phyloP scores from a whole-genome alignment of 164 flowering plant genomes.

The Chloranthus sessilifolius region DNA sequence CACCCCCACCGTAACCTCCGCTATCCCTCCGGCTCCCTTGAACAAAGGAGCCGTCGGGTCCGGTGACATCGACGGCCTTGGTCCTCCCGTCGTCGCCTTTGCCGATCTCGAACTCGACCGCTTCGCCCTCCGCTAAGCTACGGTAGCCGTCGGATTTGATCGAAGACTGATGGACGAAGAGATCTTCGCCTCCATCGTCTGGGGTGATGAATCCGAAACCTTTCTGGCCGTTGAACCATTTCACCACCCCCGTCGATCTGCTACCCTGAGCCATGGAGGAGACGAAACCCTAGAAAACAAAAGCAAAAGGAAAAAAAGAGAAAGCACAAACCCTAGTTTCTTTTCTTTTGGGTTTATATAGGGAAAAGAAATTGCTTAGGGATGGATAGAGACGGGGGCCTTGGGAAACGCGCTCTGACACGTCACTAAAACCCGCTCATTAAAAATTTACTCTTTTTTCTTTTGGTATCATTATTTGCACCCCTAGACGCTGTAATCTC shows the following conservation, averaged over 20 bases:
- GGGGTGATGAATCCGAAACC: slow-evolving; percentile 92
- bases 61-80: slow-evolving; percentile 85
- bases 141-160: slow-evolving; percentile 76
- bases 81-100: slow-evolving; percentile 46
- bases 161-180: slow-evolving; percentile 84
- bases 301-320: not conserved
- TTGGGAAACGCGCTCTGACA: no score
- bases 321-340: not conserved
- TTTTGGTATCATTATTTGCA: no score
- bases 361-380: no score
- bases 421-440: no score
- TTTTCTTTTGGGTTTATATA: no score
- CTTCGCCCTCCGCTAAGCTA: slow-evolving; percentile 64
- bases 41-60: slow-evolving; percentile 51
- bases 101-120: slow-evolving; percentile 65
- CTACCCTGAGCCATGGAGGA: slow-evolving; percentile 17
- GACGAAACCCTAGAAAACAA: not conserved
- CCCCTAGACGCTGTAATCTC: no score
- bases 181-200: slow-evolving; percentile 69
- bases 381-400: no score
- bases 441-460: no score
- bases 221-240: slow-evolving; percentile 78
- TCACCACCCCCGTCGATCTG: slow-evolving; percentile 48
- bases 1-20: slow-evolving; percentile 29
- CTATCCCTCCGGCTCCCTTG: slow-evolving; percentile 17